Evolutionary conservation across 23 red algal species (phyloP).

Genomic region (Gracilariopsis chorda): DNA sequence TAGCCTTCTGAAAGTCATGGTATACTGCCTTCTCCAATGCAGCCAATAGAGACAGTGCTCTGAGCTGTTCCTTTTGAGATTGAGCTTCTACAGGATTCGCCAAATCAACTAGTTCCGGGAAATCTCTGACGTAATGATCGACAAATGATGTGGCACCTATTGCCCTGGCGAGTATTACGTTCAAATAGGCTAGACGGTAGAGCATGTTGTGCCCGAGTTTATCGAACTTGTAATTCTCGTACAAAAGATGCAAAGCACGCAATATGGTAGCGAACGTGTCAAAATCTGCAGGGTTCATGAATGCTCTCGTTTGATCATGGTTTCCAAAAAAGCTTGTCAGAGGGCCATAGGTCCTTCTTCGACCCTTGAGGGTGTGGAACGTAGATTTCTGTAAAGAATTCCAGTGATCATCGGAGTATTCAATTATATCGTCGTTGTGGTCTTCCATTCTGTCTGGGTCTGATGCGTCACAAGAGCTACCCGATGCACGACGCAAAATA

Average conservation of each 20-base stretch:
- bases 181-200: slow-evolving; percentile 7
- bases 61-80: not conserved
- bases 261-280: slow-evolving; percentile 8
- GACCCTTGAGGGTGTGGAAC: not conserved
- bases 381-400: slow-evolving; percentile 17
- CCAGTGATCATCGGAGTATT: slow-evolving; percentile 36
- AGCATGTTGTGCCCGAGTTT: not conserved
- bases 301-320: no score
- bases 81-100: not conserved
- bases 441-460: not conserved
- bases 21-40: not conserved
- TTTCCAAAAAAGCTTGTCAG: not conserved
- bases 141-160: slow-evolving; percentile 34
- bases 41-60: not conserved
- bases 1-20: not conserved
- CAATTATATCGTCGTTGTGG: not conserved
- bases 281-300: not conserved
- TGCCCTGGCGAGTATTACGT: not conserved
- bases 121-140: slow-evolving; percentile 71
- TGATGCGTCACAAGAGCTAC: not conserved
- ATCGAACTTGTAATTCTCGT: slow-evolving; percentile 70
- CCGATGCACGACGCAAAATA: not conserved
- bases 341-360: not conserved
- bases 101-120: not conserved
- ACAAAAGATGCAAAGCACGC: slow-evolving; percentile 64